Evolutionary conservation across 2,329 filamentous ascomycete species (phyloP).

Genomic region (Ascochyta lentis): DNA sequence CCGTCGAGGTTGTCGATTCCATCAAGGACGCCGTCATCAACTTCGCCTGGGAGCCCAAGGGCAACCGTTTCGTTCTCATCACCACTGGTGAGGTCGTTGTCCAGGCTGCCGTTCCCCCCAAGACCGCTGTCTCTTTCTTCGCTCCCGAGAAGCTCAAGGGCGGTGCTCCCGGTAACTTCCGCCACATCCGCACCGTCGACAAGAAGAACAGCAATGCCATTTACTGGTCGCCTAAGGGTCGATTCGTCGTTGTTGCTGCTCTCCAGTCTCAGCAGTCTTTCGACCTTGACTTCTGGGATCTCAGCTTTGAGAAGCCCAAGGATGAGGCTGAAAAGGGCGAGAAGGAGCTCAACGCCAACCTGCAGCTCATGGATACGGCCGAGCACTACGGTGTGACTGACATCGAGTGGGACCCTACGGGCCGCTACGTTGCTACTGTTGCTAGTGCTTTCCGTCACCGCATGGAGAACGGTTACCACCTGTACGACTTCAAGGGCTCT

Average conservation of each 20-base stretch:
- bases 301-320: constrained; percentile 79
- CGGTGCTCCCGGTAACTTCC: constrained; percentile 85
- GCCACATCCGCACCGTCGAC: constrained; percentile 90
- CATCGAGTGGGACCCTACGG: constrained; percentile 97
- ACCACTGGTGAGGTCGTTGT: constrained; percentile 85
- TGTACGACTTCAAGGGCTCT: constrained; percentile 95
- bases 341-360: constrained; percentile 92
- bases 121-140: constrained; percentile 96
- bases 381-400: constrained; percentile 99
- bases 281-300: constrained; percentile 96
- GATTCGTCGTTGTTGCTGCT: constrained; percentile 93
- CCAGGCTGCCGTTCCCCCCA: constrained; percentile 82
- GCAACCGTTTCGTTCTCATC: constrained; percentile 95
- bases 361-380: constrained; percentile 90
- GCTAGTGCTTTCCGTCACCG: constrained; percentile 95
- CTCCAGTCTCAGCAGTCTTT: constrained; percentile 92
- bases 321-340: constrained; percentile 92
- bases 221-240: constrained; percentile 96
- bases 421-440: constrained; percentile 91
- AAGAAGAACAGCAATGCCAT: constrained; percentile 99
- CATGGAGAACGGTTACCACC: constrained; percentile 98
- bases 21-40: constrained; percentile 99
- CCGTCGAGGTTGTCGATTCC: constrained; percentile 95
- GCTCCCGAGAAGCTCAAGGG: constrained; percentile 94
- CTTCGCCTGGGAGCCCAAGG: constrained; percentile 99